Base-by-base conservation (phyloP, 345 rosid species). In the Triadica sebifera region DNA sequence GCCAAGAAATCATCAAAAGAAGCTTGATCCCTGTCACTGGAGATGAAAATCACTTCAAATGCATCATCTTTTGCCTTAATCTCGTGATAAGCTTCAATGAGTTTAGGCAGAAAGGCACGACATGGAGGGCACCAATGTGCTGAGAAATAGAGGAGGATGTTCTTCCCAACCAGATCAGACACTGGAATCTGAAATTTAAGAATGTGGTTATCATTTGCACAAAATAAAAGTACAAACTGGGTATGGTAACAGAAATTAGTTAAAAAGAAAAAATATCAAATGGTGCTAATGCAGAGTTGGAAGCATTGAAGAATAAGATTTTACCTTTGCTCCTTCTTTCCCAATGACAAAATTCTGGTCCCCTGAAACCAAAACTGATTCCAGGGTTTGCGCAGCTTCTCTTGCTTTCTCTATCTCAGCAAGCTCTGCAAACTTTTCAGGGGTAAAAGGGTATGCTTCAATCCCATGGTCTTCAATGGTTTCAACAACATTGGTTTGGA, bases 81-180 rank as follows among this genome's bases (percentile, higher is more conserved):
- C 78, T 83, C 58, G 25, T 77, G 47, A 58, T 81, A 86, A 65
- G 74, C 79, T 47, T 81, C 81, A 0, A 71, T 45, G 4, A 83
- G 81, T 57, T 73, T 76, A 9, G 86, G 89, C 20, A 81, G 59
- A 72, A 86, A 86, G 41, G 77, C 81, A 8, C 79, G 84, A 51
- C 89, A 86, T 19, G 85, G 86, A 43, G 82, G 82, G 67, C 88
- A 86, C 77, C 80, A 78, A 39, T 79, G 77, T 52, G 86, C 84
- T 20, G 89, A 86, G 85, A 86, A 86, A 76, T 79, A 86, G 12
- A 86, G 80, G 38, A 86, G 86, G 16, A 83, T 60, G 46, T 56
- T 77, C 78, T 86, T 86, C 52, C 89, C 86, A 12, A 80, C 76
- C 22, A 83, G 76, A 60, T 77, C 79, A 6, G 81, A 74, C 45